Percentiles rank a stretch among this genome's conserved stretches.
Evolutionary conservation across 2,329 filamentous ascomycete genomes (phyloP).

Genomic region (Ophiocordyceps camponoti-rufipedis): DNA sequence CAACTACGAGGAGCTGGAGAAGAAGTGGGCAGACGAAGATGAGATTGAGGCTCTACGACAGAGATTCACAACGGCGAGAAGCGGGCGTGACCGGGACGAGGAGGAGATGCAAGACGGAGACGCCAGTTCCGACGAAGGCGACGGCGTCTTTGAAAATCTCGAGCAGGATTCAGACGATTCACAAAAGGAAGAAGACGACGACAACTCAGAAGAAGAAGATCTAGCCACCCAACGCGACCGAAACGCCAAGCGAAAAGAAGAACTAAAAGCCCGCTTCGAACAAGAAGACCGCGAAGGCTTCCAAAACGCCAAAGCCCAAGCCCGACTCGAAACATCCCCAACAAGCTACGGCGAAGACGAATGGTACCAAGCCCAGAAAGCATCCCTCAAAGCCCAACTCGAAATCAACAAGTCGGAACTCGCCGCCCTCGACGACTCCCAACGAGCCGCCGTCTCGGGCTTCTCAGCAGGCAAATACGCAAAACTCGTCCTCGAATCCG

Average conservation of each 20-base stretch:
- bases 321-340: conserved; percentile 37
- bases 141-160: conserved; percentile 71
- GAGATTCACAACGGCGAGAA: conserved; percentile 52
- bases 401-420: conserved; percentile 95
- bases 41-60: conserved; percentile 56
- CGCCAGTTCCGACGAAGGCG: conserved; percentile 48
- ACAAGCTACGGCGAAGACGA: conserved; percentile 77
- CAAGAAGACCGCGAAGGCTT: conserved; percentile 97
- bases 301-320: conserved; percentile 70
- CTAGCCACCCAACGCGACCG: conserved; percentile 80
- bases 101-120: conserved; percentile 16
- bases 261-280: conserved; percentile 85
- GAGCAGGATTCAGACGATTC: conserved; percentile 30
- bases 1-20: conserved; percentile 63
- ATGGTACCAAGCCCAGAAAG: conserved; percentile 97
- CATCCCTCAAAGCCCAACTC: conserved; percentile 82
- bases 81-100: conserved; percentile 18
- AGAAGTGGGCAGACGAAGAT: conserved; percentile 70
- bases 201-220: conserved; percentile 24
- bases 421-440: conserved; percentile 66
- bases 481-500: conserved; percentile 72
- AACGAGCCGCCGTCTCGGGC: conserved; percentile 72
- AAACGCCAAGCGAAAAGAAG: conserved; percentile 85
- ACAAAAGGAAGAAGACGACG: too few relatives aligned
- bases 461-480: conserved; percentile 86